Conservation (phyloP, 106 monocot species). For the Dioscorea dumetorum region DNA sequence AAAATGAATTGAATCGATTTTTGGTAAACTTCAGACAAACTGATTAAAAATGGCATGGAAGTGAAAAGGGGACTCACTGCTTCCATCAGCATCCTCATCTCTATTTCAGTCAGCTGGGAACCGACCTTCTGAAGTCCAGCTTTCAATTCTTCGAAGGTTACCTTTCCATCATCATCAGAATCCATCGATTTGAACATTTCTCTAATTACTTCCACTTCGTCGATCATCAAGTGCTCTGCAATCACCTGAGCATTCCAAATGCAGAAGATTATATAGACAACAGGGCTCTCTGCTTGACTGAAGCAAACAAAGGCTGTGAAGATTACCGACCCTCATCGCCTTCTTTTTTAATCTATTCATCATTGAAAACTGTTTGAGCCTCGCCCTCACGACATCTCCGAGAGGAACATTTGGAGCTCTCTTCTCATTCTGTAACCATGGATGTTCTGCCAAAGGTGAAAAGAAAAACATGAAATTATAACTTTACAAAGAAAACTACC, state of each 20-base stretch:
- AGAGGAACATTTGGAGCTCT: conserved; percentile 54
- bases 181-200: conserved; percentile 70
- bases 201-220: conserved; percentile 63
- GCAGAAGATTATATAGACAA: too few species aligned
- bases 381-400: conserved; percentile 61
- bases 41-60: too few species aligned
- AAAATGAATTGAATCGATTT: too few species aligned
- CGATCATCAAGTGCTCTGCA: conserved; percentile 55
- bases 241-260: conserved; percentile 38
- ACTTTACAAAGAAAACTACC: too few species aligned
- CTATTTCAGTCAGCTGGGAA: conserved; percentile 49
- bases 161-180: conserved; percentile 53
- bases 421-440: conserved; percentile 60
- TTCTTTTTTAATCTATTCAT: conserved; percentile 87
- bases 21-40: too few species aligned
- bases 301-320: not conserved
- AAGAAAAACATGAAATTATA: too few species aligned
- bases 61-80: conserved; percentile 35
- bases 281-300: too few species aligned
- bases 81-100: conserved; percentile 81
- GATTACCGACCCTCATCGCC: conserved; percentile 50
- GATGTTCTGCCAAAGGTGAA: conserved; percentile 33
- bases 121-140: conserved; percentile 61
- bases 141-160: conserved; percentile 70
- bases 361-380: conserved; percentile 61